These are phyloP conservation scores for Ustilago lituana DNA, from an alignment of 1,284 basidiomycete genomes.

Conservation along the genomic window DNA sequence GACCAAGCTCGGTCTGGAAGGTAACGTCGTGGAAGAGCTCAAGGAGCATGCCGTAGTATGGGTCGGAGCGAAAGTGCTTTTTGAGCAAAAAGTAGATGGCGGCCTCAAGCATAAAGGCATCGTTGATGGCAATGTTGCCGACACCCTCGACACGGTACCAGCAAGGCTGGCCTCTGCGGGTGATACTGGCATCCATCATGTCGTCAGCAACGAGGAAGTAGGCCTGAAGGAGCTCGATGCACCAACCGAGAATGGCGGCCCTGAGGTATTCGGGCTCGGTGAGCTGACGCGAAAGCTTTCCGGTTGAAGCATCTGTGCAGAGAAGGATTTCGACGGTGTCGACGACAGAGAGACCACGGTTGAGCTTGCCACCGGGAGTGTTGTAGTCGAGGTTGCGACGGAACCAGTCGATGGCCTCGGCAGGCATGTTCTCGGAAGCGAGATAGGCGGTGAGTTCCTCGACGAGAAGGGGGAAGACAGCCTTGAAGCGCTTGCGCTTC, in stretches of 20 bases:
- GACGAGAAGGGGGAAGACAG: conserved; percentile 72
- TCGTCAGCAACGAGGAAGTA: conserved; percentile 98
- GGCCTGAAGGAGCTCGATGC: conserved; percentile 96
- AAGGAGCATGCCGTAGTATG: conserved; percentile 86
- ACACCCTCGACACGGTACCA: conserved; percentile 79
- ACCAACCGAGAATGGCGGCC: conserved; percentile 93
- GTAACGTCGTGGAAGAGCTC: conserved; percentile 92
- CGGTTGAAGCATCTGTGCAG: conserved; percentile 72
- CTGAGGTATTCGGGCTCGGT: conserved; percentile 79
- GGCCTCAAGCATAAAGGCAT: conserved; percentile 93
- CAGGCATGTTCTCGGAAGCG: conserved; percentile 74
- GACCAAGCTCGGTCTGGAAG: conserved; percentile 94
- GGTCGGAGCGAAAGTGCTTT: conserved; percentile 82
- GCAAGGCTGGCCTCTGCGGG: conserved; percentile 96
- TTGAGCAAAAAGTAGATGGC: conserved; percentile 92
- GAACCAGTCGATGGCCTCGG: conserved; percentile 84
- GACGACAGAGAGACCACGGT: conserved; percentile 92
- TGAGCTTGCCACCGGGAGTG: conserved; percentile 94
- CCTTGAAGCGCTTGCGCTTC: conserved; percentile 69
- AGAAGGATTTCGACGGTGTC: conserved; percentile 88
- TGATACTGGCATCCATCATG: conserved; percentile 95
- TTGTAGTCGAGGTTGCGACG: conserved; percentile 82
- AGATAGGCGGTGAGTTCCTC: conserved; percentile 75
- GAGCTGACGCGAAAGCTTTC: conserved; percentile 68
- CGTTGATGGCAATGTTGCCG: conserved; percentile 92